These are phyloP conservation scores for Corylus avellana DNA, from an alignment of 306 rosid genomes.

Conservation along the genomic window DNA sequence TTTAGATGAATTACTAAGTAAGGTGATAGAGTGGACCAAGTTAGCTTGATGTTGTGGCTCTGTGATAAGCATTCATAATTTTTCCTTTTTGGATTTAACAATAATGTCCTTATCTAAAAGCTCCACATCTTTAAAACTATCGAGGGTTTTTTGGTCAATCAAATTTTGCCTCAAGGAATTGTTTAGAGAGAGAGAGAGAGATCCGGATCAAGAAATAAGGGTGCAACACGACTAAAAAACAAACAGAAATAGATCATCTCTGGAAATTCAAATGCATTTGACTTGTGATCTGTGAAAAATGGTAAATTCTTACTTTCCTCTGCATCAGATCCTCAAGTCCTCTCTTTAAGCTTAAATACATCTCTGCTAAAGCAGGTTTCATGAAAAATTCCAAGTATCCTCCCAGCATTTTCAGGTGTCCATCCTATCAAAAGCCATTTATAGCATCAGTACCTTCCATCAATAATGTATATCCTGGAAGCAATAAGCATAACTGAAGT, in stretches of 20 bases:
- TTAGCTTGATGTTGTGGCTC: not conserved
- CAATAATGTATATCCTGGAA: constrained; percentile 4
- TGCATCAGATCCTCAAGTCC: constrained; percentile 81
- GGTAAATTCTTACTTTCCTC: constrained; percentile 54
- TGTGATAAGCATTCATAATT: not conserved
- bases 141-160: not conserved
- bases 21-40: not conserved
- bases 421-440: constrained; percentile 45
- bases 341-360: constrained; percentile 60
- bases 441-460: constrained; percentile 3
- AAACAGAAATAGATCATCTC: not conserved
- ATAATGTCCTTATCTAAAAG: not conserved
- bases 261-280: constrained; percentile 14
- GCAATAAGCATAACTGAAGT: constrained; percentile 6
- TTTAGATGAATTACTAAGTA: not conserved
- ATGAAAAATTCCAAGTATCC: constrained; percentile 85
- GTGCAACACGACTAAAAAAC: constrained; percentile 2
- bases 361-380: constrained; percentile 76
- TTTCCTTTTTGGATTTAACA: not conserved
- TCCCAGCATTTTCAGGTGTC: constrained; percentile 63
- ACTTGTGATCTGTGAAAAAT: constrained; percentile 10
- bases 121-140: not conserved
- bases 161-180: not conserved
- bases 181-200: not conserved
- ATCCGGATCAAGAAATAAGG: constrained; percentile 5